Conservation (phyloP, 352 stramenopile species). For the Plasmopara muralis region DNA sequence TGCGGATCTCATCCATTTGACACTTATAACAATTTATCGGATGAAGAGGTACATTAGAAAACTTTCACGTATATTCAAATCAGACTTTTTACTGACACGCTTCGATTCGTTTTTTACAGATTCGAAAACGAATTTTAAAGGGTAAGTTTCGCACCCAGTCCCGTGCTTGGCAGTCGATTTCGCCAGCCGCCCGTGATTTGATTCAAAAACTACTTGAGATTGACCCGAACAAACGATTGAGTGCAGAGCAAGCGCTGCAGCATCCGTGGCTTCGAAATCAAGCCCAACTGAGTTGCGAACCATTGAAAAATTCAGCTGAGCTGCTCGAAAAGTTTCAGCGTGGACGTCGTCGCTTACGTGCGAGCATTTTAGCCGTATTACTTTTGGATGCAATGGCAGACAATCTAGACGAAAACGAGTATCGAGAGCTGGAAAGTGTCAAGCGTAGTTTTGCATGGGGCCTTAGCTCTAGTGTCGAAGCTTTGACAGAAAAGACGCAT, state of each 20-base stretch:
- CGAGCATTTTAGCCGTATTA: constrained; percentile 74
- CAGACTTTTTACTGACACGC: background rate
- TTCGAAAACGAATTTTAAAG: constrained; percentile 71
- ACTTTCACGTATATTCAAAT: background rate
- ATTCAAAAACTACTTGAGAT: constrained; percentile 67
- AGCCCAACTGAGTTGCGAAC: constrained; percentile 43
- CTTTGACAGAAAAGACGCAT: constrained; percentile 61
- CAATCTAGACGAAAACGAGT: constrained; percentile 30
- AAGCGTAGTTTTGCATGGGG: constrained; percentile 57
- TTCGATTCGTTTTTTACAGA: constrained; percentile 27
- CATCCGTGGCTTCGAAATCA: constrained; percentile 68
- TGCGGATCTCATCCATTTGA: constrained; percentile 81
- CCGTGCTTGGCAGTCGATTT: constrained; percentile 69
- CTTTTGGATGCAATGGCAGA: constrained; percentile 52
- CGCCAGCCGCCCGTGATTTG: constrained; percentile 50
- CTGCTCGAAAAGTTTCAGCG: constrained; percentile 76
- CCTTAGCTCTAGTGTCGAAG: constrained; percentile 60
- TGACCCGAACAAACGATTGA: constrained; percentile 60
- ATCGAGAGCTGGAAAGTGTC: constrained; percentile 28
- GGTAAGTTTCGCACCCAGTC: constrained; percentile 70
- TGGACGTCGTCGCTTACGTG: constrained; percentile 61
- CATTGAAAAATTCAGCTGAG: constrained; percentile 63
- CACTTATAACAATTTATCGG: constrained; percentile 78
- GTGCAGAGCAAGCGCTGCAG: constrained; percentile 49
- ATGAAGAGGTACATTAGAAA: constrained; percentile 50